Conservation (phyloP, 371 early-diverging fungal species). For the Mortierella sp. region DNA sequence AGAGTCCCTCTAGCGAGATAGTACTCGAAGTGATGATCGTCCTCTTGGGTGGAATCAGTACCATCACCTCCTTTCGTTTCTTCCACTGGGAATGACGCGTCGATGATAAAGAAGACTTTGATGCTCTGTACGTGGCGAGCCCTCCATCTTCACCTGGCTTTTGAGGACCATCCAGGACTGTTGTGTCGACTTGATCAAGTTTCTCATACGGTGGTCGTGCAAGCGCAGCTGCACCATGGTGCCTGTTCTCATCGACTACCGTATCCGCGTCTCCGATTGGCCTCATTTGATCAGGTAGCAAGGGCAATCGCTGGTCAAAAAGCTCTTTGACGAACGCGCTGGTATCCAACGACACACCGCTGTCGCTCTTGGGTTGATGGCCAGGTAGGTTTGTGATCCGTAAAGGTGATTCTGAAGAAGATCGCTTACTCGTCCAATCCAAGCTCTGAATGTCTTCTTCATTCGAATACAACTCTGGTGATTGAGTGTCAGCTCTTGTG, state of each 20-base stretch:
- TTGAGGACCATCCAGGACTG: too few species aligned
- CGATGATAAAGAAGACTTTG: not conserved
- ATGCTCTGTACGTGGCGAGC: too few species aligned
- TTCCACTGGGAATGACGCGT: constrained; percentile 5
- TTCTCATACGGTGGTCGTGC: too few species aligned
- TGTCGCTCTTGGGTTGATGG: not conserved
- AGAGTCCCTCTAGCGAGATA: not conserved
- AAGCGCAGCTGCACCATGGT: too few species aligned
- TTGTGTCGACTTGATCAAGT: too few species aligned
- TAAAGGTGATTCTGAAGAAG: not conserved
- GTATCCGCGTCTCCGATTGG: too few species aligned
- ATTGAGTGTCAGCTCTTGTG: not conserved
- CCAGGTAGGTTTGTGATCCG: too few species aligned
- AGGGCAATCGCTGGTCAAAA: not conserved
- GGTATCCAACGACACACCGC: not conserved
- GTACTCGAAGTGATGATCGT: not conserved
- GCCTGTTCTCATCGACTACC: too few species aligned
- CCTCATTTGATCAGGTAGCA: too few species aligned
- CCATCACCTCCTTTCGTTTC: constrained; percentile 22
- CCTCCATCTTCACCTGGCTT: too few species aligned
- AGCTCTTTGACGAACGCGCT: not conserved
- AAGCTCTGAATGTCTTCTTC: not conserved
- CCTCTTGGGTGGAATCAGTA: constrained; percentile 4
- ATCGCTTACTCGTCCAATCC: not conserved
- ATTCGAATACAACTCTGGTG: not conserved